Percentiles rank a stretch among this genome's conserved stretches.
Evolutionary conservation across 306 rosid genomes (phyloP).

Genomic region (Dalbergia cultrata): DNA sequence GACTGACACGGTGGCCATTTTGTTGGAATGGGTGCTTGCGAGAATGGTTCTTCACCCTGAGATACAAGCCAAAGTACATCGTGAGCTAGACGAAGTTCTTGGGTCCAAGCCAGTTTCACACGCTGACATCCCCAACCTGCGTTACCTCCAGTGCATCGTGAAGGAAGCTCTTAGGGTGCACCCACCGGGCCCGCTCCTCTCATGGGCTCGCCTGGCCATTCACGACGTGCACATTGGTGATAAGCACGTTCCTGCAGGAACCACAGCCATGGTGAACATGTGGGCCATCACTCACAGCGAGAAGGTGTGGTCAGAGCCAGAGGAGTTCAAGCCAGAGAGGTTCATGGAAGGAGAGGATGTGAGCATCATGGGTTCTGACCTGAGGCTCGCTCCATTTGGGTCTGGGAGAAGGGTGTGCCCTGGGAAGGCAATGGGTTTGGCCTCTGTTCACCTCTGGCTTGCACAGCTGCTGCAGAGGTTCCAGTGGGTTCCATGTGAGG

Average conservation of each 20-base stretch:
- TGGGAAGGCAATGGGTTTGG: constrained; percentile 81
- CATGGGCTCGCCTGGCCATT: constrained; percentile 84
- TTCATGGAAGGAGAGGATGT: constrained; percentile 51
- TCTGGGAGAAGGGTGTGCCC: constrained; percentile 86
- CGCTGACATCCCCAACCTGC: constrained; percentile 65
- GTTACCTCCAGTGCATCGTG: constrained; percentile 71
- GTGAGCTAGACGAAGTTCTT: constrained; percentile 54
- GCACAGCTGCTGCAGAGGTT: constrained; percentile 74
- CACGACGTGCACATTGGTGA: constrained; percentile 64
- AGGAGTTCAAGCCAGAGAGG: constrained; percentile 65
- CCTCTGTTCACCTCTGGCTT: constrained; percentile 79
- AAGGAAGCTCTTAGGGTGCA: constrained; percentile 77
- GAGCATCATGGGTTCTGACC: constrained; percentile 68
- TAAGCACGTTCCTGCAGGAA: constrained; percentile 67
- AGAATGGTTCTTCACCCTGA: constrained; percentile 87
- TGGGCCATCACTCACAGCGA: constrained; percentile 78
- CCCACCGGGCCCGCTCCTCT: constrained; percentile 86
- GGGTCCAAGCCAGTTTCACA: constrained; percentile 51
- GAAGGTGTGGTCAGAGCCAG: constrained; percentile 60
- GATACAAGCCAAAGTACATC: constrained; percentile 69
- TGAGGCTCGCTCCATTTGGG: constrained; percentile 83
- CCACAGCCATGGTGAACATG: constrained; percentile 88
- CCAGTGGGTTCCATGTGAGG: constrained; percentile 52
- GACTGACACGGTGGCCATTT: constrained; percentile 86
- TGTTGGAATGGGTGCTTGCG: constrained; percentile 88